Evolutionary conservation across 1,284 basidiomycete species (phyloP).

Genomic region (Leccinum variabile): DNA sequence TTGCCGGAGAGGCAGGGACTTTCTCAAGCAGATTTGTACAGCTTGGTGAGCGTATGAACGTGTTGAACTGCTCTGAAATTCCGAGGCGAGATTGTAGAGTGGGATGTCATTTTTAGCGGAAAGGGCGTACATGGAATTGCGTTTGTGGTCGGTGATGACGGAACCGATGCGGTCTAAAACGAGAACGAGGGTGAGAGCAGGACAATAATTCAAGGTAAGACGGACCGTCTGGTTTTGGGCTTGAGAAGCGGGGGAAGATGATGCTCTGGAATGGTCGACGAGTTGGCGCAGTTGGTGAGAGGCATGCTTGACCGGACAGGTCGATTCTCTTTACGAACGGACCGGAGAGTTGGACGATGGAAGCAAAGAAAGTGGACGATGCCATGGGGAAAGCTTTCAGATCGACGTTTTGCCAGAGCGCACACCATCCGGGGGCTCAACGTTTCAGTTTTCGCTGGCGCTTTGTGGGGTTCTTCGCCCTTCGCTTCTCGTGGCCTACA

Average conservation of each 20-base stretch:
- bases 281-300: slow-evolving; percentile 35
- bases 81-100: slow-evolving; percentile 59
- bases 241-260: slow-evolving; percentile 64
- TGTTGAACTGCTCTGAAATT: slow-evolving; percentile 59
- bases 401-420: no score
- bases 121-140: slow-evolving; percentile 75
- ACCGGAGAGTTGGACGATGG: no score
- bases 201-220: slow-evolving; percentile 3
- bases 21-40: slow-evolving; percentile 74
- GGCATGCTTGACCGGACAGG: slow-evolving; percentile 40
- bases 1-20: slow-evolving; percentile 67
- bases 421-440: no score
- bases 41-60: slow-evolving; percentile 63
- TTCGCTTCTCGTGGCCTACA: no score
- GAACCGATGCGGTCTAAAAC: slow-evolving; percentile 63
- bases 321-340: no score
- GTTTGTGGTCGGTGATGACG: slow-evolving; percentile 61
- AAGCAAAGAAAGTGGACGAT: no score
- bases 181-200: slow-evolving; percentile 10
- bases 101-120: slow-evolving; percentile 69
- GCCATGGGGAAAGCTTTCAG: no score
- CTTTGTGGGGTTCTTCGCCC: no score
- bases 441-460: no score
- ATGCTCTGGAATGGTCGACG: slow-evolving; percentile 52
- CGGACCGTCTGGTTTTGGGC: slow-evolving; percentile 60